phyloP scores from a whole-genome alignment of 306 rosid species.

The Vigna unguiculata region DNA sequence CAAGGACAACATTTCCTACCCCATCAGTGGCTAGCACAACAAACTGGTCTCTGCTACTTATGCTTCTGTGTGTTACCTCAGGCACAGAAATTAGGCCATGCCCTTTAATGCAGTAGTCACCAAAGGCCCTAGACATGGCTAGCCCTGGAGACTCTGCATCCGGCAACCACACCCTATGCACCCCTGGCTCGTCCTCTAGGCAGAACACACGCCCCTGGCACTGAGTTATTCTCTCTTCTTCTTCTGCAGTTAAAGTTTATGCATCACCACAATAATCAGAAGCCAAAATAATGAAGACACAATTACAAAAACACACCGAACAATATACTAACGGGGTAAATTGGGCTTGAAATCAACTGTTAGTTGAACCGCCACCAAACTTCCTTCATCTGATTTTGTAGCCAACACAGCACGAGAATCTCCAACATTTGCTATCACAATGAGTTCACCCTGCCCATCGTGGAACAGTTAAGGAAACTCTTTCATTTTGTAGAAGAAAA shows the following conservation, averaged over 20 bases:
- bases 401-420: conserved; percentile 96
- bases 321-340: conserved; percentile 77
- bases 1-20: conserved; percentile 52
- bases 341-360: conserved; percentile 95
- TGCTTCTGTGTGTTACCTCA: conserved; percentile 75
- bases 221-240: conserved; percentile 83
- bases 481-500: neutral
- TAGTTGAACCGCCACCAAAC: conserved; percentile 70
- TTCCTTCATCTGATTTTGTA: conserved; percentile 77
- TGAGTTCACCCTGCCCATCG: conserved; percentile 66
- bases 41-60: conserved; percentile 72
- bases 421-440: conserved; percentile 84
- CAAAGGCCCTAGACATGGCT: conserved; percentile 95
- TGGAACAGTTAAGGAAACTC: neutral
- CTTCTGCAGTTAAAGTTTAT: conserved; percentile 59
- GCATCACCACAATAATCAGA: conserved; percentile 24
- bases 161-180: conserved; percentile 85
- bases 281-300: neutral
- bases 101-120: conserved; percentile 81
- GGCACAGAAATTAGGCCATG: conserved; percentile 90
- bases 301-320: neutral
- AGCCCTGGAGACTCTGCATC: conserved; percentile 77
- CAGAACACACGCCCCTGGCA: conserved; percentile 85
- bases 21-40: conserved; percentile 94
- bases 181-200: conserved; percentile 83